Percentiles rank a stretch among this genome's conserved stretches.
Conservation (phyloP, 2,329 filamentous ascomycete genomes). For the Knoxdaviesia capensis region DNA sequence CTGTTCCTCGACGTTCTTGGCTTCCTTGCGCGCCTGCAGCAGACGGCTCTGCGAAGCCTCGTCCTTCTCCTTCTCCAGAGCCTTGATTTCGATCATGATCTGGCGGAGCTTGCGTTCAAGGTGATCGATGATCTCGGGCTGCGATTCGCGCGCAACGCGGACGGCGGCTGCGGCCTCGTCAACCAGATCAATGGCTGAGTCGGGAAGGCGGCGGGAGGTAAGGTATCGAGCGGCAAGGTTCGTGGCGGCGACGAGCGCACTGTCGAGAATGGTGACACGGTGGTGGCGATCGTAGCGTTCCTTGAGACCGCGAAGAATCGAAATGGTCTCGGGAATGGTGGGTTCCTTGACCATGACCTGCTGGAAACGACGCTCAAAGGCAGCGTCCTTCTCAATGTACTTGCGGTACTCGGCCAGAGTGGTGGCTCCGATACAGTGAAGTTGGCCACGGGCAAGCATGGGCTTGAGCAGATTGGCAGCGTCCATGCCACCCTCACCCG, state of each 20-base stretch:
- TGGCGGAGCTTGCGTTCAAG: constrained; percentile 80
- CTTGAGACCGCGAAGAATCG: constrained; percentile 94
- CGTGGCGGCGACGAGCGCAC: constrained; percentile 79
- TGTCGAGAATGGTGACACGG: constrained; percentile 89
- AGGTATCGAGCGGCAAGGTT: constrained; percentile 85
- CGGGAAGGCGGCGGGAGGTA: constrained; percentile 73
- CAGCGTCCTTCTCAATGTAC: constrained; percentile 96
- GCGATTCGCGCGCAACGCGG: constrained; percentile 82
- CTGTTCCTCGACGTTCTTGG: constrained; percentile 87
- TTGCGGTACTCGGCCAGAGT: constrained; percentile 92
- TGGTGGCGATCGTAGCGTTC: constrained; percentile 97
- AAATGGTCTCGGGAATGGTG: constrained; percentile 71
- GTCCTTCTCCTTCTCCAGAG: constrained; percentile 82
- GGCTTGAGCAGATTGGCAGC: constrained; percentile 94
- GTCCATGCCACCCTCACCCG: constrained; percentile 95
- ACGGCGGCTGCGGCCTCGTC: constrained; percentile 97
- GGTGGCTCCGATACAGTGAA: constrained; percentile 95
- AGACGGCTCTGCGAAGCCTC: constrained; percentile 76
- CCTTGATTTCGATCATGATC: constrained; percentile 93
- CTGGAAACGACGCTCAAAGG: constrained; percentile 96
- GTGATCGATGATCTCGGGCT: constrained; percentile 88
- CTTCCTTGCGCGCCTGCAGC: constrained; percentile 67
- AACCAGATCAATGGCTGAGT: constrained; percentile 90
- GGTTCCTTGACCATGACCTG: constrained; percentile 96
- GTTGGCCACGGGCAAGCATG: constrained; percentile 87